Evolutionary conservation across 2,329 filamentous ascomycete species (phyloP).

Genomic region (Sclerotinia sclerotiorum): DNA sequence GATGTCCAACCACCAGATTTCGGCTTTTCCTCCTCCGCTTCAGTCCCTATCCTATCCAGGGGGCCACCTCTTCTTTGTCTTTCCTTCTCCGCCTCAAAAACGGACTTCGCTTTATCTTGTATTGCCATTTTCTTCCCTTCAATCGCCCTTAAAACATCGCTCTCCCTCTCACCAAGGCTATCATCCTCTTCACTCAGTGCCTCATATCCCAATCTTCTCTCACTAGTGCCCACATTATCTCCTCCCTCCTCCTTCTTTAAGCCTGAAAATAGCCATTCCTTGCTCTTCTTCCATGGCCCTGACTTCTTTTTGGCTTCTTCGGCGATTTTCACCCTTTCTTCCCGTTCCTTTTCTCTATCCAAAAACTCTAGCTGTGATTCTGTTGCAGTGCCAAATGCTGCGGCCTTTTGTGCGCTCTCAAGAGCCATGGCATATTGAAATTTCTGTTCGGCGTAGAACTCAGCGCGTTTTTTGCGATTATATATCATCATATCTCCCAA

Average conservation of each 20-base stretch:
- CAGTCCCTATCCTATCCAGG: conserved; percentile 37
- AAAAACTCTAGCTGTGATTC: conserved; percentile 54
- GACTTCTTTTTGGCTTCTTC: conserved; percentile 35
- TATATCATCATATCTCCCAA: conserved; percentile 66
- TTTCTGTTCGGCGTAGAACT: conserved; percentile 56
- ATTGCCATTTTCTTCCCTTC: conserved; percentile 37
- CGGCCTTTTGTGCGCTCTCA: conserved; percentile 46
- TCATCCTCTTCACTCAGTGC: conserved; percentile 34
- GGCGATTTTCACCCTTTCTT: conserved; percentile 25
- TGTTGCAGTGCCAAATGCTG: conserved; percentile 46
- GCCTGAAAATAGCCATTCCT: conserved; percentile 40
- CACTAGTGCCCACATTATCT: conserved; percentile 32
- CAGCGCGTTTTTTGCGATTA: conserved; percentile 62
- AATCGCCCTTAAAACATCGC: conserved; percentile 35
- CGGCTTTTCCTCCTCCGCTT: conserved; percentile 26
- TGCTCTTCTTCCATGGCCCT: conserved; percentile 34
- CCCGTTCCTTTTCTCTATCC: conserved; percentile 57
- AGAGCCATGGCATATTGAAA: conserved; percentile 48
- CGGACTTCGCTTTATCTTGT: conserved; percentile 33
- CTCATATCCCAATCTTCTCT: conserved; percentile 33
- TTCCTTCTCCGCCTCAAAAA: conserved; percentile 38
- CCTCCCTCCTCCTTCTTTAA: conserved; percentile 40
- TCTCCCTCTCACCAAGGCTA: conserved; percentile 31
- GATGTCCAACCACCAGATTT: conserved; percentile 35
- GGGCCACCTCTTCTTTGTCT: conserved; percentile 36